A percentile compares a stretch with the other conserved stretches of the same genome.
Evolutionary conservation across 1,284 basidiomycete species (phyloP).

Genomic region (Puccinia novopanici): DNA sequence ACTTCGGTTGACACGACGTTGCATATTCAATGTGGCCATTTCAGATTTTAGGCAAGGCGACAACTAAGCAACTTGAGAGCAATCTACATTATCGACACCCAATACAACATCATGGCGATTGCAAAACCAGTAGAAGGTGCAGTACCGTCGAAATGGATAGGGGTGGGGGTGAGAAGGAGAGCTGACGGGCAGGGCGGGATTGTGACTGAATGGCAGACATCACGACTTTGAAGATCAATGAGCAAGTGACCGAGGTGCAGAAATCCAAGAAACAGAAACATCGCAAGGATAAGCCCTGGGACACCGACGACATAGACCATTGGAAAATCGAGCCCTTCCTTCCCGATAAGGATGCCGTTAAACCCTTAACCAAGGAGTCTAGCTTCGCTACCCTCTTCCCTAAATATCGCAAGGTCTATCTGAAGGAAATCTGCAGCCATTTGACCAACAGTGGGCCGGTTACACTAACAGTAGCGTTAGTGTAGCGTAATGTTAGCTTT

Average conservation of each 20-base stretch:
- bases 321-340: constrained; percentile 85
- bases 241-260: constrained; percentile 20
- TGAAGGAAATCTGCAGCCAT: constrained; percentile 89
- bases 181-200: no score
- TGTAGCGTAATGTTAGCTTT: no score
- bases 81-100: not conserved
- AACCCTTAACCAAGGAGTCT: constrained; percentile 88
- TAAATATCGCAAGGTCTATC: constrained; percentile 95
- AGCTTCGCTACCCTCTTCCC: constrained; percentile 98
- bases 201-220: constrained; percentile 28
- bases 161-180: no score
- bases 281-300: constrained; percentile 68
- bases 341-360: constrained; percentile 67
- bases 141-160: not conserved
- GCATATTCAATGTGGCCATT: no score
- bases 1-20: no score
- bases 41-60: no score
- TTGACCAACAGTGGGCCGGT: no score
- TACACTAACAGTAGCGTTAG: no score
- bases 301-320: constrained; percentile 98
- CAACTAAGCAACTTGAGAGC: no score
- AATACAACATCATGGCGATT: constrained; percentile 33
- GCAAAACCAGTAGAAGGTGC: constrained; percentile 49
- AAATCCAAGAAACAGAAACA: constrained; percentile 49
- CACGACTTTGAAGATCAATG: constrained; percentile 33